phyloP scores from a whole-genome alignment of 2,329 filamentous ascomycete genomes.

The Passalora sequoiae region DNA sequence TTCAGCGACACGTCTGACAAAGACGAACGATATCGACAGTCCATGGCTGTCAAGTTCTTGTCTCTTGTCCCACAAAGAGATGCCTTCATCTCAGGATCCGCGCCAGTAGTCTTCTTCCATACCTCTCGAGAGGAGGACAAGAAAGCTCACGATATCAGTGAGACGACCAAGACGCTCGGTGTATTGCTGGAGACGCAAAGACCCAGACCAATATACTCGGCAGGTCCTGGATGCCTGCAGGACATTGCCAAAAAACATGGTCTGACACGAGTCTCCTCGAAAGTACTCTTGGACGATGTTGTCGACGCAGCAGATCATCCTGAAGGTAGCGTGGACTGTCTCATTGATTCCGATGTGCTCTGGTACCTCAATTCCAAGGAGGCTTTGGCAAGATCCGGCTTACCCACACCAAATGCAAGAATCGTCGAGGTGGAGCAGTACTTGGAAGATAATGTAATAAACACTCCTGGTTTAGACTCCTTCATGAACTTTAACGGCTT shows the following conservation, averaged over 20 bases:
- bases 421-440: conserved; percentile 8
- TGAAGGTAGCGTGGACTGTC: conserved; percentile 1
- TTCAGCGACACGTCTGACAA: conserved; percentile 4
- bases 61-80: conserved; percentile 9
- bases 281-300: conserved; percentile 5
- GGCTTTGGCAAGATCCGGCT: conserved; percentile 5
- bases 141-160: conserved; percentile 1
- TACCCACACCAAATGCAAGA: conserved; percentile 4
- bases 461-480: conserved; percentile 5
- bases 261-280: conserved; percentile 2
- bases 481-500: not conserved
- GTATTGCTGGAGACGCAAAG: conserved; percentile 2
- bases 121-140: not conserved
- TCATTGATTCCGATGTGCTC: conserved; percentile 5
- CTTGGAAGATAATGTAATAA: conserved; percentile 3
- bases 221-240: conserved; percentile 1
- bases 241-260: not conserved
- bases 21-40: conserved; percentile 3
- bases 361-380: conserved; percentile 10
- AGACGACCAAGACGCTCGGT: conserved; percentile 2
- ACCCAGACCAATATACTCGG: conserved; percentile 3
- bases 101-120: conserved; percentile 7
- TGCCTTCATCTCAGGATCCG: conserved; percentile 6
- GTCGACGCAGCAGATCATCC: conserved; percentile 8
- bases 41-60: conserved; percentile 6